Evolutionary conservation across 106 monocot genomes (phyloP).

Genomic region (Cymbidium sinense): DNA sequence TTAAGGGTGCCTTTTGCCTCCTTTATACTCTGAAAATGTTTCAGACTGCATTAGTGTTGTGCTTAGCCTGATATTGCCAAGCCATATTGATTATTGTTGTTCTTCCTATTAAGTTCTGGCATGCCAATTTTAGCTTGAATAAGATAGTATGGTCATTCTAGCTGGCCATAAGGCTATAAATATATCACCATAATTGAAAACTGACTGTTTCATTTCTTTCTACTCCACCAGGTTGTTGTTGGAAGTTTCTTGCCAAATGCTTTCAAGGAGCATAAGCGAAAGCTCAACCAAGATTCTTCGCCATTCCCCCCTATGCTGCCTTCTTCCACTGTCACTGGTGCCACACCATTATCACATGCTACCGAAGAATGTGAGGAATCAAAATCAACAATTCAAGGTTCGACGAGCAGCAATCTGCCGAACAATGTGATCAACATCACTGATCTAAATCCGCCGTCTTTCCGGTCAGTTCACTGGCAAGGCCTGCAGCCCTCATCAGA

Average conservation of each 20-base stretch:
- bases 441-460: slow-evolving; percentile 15
- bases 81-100: too few species aligned
- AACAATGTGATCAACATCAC: slow-evolving; percentile 8
- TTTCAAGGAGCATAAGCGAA: slow-evolving; percentile 30
- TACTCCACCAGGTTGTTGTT: slow-evolving; percentile 36
- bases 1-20: too few species aligned
- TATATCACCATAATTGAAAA: background rate
- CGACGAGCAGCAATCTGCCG: slow-evolving; percentile 3
- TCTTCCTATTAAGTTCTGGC: too few species aligned
- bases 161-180: too few species aligned
- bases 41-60: too few species aligned
- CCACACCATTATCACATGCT: slow-evolving; percentile 34
- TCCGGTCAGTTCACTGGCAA: slow-evolving; percentile 28
- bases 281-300: slow-evolving; percentile 14
- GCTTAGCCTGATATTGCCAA: too few species aligned
- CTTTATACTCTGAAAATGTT: too few species aligned
- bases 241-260: slow-evolving; percentile 45
- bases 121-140: too few species aligned
- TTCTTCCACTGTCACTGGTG: slow-evolving; percentile 14
- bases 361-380: slow-evolving; percentile 23
- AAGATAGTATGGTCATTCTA: too few species aligned
- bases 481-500: slow-evolving; percentile 30
- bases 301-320: slow-evolving; percentile 13
- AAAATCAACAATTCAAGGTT: slow-evolving; percentile 13
- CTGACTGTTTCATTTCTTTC: background rate